Evolutionary conservation across 768 basidiomycete genomes (phyloP).

Genomic region (Russula vinacea): DNA sequence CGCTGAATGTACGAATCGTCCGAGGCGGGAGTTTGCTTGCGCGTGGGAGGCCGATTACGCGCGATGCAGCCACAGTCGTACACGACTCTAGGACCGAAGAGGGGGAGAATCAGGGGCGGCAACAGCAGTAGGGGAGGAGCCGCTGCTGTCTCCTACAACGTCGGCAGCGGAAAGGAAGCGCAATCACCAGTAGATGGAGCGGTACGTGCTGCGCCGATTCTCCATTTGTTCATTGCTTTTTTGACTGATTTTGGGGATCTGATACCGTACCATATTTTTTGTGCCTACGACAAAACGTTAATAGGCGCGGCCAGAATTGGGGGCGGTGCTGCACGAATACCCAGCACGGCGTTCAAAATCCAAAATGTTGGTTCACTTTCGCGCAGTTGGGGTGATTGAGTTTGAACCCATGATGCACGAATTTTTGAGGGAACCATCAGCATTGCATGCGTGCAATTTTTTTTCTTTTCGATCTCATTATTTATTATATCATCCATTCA

Average conservation of each 20-base stretch:
- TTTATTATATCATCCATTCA: constrained; percentile 1
- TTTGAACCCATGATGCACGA: not conserved
- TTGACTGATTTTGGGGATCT: not conserved
- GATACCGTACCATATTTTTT: not conserved
- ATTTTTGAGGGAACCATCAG: not conserved
- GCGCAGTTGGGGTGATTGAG: constrained; percentile 38
- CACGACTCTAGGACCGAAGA: not conserved
- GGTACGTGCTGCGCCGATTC: constrained; percentile 6
- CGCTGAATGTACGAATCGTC: constrained; percentile 36
- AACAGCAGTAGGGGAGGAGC: not conserved
- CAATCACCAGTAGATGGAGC: not conserved
- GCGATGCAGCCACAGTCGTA: not conserved
- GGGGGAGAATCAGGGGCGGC: not conserved
- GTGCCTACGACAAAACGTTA: not conserved
- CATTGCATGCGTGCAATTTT: not conserved
- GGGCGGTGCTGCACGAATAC: not conserved
- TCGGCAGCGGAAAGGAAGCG: not conserved
- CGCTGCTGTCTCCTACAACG: not conserved
- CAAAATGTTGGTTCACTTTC: constrained; percentile 37
- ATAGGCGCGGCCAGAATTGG: not conserved
- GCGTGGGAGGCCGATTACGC: constrained; percentile 28
- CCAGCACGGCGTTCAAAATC: constrained; percentile 31
- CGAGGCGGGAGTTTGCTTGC: constrained; percentile 30
- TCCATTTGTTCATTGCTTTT: too few relatives aligned
- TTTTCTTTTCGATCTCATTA: constrained; percentile 3